phyloP scores from a whole-genome alignment of 495 filamentous ascomycete species.

The Penicillium parvum region DNA sequence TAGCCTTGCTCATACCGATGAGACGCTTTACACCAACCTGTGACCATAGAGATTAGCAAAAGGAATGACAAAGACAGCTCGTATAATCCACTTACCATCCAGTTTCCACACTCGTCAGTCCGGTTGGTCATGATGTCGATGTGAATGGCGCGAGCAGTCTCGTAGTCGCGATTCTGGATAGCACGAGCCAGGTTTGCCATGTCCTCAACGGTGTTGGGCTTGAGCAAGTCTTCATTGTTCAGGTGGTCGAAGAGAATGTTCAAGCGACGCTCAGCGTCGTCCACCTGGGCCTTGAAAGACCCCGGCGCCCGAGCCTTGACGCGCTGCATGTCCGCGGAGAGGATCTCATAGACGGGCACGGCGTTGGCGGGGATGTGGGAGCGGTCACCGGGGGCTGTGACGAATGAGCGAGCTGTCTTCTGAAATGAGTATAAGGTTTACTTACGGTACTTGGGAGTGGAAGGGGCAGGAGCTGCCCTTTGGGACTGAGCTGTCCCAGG shows the following conservation, averaged over 20 bases:
- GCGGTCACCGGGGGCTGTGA: slow-evolving; percentile 73
- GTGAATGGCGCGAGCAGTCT: slow-evolving; percentile 69
- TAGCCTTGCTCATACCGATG: slow-evolving; percentile 85
- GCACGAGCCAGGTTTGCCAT: slow-evolving; percentile 64
- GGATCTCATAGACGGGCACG: slow-evolving; percentile 72
- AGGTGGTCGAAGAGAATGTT: slow-evolving; percentile 91
- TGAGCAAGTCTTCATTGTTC: slow-evolving; percentile 89
- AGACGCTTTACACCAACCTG: slow-evolving; percentile 89
- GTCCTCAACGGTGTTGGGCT: slow-evolving; percentile 70
- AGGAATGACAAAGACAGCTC: neutral
- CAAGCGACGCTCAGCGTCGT: slow-evolving; percentile 87
- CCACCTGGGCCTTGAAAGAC: slow-evolving; percentile 77
- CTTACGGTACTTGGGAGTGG: slow-evolving; percentile 66
- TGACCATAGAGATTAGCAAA: slow-evolving; percentile 8
- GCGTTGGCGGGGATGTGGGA: slow-evolving; percentile 79
- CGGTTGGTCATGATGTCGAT: slow-evolving; percentile 77
- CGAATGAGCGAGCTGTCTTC: slow-evolving; percentile 5
- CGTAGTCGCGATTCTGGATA: slow-evolving; percentile 67
- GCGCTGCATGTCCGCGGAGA: slow-evolving; percentile 79
- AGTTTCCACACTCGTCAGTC: slow-evolving; percentile 81
- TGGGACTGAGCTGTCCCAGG: slow-evolving; percentile 52
- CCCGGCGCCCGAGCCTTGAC: slow-evolving; percentile 78
- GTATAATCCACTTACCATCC: slow-evolving; percentile 72
- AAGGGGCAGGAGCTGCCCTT: slow-evolving; percentile 36
- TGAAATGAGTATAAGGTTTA: slow-evolving; percentile 4